Evolutionary conservation across 352 stramenopile genomes (phyloP), one percentile per base, ranked within the genome.

Genomic region (Nothophytophthora sp.): DNA sequence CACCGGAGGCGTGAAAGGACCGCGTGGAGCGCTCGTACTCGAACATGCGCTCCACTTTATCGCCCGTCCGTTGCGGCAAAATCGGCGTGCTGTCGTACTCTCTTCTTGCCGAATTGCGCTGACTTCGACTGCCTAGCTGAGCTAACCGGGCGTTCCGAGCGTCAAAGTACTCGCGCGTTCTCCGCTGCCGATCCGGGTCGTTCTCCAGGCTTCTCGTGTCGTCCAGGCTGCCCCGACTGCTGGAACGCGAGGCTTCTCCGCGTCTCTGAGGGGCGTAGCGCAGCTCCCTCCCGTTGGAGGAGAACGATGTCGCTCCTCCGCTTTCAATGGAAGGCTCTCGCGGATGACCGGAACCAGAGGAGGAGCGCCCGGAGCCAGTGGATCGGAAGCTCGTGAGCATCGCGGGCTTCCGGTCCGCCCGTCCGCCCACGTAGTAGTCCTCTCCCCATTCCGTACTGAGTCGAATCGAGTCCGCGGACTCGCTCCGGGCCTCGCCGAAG

Each of bases 391-490:
- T 68, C 3, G 55, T 40, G 24, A 51, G 35, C 9, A 44, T 46
- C 24, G 39, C 57, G 10, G 18, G 11, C 15, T 9, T 39, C 36
- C 15, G 49, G 29, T 22, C 16, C 24, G 6, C 20, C 39, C 19
- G 37, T 44, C n/a, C n/a, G 18, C 46, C 44, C 7, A 50, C 32
- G 20, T 48, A 49, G 20, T 52, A 58, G 18, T 83, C 67, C 7
- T 64, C 25, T 4, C 67, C 62, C 58, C 69, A 85, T 29, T 83
- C 70, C 0, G 62, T 73, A 23, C 63, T 69, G 16, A 81, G 65
- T 11, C 59, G 63, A 45, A 86, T 67, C 5, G 61, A 63, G 18
- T 86, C 72, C 16, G 63, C 41, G 5, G 53, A 66, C 5, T 71
- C 56, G 24, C 58, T 70, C 18, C 44, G 47, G 15, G 33, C n/a